phyloP scores from a whole-genome alignment of 805 yeast species.

The Candida railenensis region DNA sequence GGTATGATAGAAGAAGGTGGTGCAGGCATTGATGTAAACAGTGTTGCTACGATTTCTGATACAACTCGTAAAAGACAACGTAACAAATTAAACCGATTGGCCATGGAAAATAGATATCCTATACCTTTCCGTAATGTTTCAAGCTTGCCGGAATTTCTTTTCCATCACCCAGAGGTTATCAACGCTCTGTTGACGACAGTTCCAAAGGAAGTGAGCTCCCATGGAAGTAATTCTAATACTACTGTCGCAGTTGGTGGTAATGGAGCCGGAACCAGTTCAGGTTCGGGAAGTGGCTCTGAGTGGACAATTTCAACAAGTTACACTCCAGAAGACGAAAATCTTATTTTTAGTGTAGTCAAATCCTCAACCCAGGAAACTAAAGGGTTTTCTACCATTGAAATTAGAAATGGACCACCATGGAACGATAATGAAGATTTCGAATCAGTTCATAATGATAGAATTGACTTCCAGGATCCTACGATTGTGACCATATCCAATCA shows the following conservation, averaged over 20 bases:
- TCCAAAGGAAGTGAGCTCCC: constrained; percentile 14
- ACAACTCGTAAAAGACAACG: constrained; percentile 32
- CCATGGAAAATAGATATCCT: constrained; percentile 34
- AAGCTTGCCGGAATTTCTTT: constrained; percentile 33
- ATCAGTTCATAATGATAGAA: constrained; percentile 30
- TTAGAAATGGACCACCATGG: constrained; percentile 44
- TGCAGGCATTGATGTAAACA: constrained; percentile 17
- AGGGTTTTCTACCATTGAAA: constrained; percentile 30
- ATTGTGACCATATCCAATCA: constrained; percentile 40
- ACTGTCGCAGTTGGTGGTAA: background rate
- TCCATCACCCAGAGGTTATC: constrained; percentile 21
- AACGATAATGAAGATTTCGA: constrained; percentile 35
- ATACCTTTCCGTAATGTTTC: constrained; percentile 16
- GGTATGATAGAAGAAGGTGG: constrained; percentile 21
- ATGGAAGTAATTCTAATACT: constrained; percentile 21
- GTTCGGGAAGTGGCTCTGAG: constrained; percentile 6
- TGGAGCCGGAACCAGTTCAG: constrained; percentile 12
- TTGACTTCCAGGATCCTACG: constrained; percentile 48
- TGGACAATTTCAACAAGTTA: constrained; percentile 16
- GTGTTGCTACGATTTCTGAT: constrained; percentile 21
- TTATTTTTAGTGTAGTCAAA: constrained; percentile 34
- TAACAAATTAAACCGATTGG: constrained; percentile 26
- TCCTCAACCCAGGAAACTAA: constrained; percentile 13
- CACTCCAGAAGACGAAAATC: constrained; percentile 35
- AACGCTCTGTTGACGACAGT: background rate